These are phyloP conservation scores for Pythium pectinolyticum DNA, from an alignment of 352 stramenopile genomes.

Conservation along the genomic window DNA sequence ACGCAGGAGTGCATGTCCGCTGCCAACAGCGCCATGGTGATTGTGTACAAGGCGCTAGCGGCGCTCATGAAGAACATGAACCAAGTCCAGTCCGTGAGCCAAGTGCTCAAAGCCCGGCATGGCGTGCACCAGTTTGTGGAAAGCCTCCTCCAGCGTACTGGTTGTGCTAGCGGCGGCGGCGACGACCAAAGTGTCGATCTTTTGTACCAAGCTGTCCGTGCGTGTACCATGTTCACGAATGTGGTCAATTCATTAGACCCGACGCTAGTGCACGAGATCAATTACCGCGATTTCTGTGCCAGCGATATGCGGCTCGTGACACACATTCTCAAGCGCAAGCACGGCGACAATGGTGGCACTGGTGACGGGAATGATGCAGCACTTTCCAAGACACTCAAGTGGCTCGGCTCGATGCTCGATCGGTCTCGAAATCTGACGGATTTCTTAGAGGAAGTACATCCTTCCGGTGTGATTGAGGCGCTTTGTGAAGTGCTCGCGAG, in stretches of 20 bases:
- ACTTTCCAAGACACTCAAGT: conserved; percentile 71
- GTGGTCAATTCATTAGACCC: conserved; percentile 45
- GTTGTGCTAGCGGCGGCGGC: conserved; percentile 1
- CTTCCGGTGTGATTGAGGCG: conserved; percentile 60
- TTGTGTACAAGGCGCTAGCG: conserved; percentile 19
- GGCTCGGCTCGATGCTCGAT: conserved; percentile 77
- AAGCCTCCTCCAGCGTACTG: too few relatives aligned
- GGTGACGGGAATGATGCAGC: conserved; percentile 27
- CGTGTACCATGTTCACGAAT: conserved; percentile 63
- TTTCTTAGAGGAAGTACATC: conserved; percentile 56
- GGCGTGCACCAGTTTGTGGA: conserved; percentile 30
- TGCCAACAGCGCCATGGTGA: conserved; percentile 7
- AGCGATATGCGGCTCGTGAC: conserved; percentile 47
- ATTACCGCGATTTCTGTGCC: conserved; percentile 52
- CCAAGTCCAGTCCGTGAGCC: conserved; percentile 2
- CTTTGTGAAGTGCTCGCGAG: conserved; percentile 57
- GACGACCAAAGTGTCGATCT: conserved; percentile 28
- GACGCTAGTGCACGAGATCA: conserved; percentile 10
- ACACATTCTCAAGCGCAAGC: conserved; percentile 40
- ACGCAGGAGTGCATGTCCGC: not conserved
- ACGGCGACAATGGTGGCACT: too few relatives aligned
- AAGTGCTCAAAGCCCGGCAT: conserved; percentile 7
- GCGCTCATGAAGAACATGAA: conserved; percentile 23
- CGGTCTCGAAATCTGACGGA: conserved; percentile 49
- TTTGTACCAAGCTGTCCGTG: conserved; percentile 56